A percentile compares a stretch with the other conserved stretches of the same genome.
Conservation (phyloP, 2,329 filamentous ascomycete species). For the Fusarium nisikadoi region DNA sequence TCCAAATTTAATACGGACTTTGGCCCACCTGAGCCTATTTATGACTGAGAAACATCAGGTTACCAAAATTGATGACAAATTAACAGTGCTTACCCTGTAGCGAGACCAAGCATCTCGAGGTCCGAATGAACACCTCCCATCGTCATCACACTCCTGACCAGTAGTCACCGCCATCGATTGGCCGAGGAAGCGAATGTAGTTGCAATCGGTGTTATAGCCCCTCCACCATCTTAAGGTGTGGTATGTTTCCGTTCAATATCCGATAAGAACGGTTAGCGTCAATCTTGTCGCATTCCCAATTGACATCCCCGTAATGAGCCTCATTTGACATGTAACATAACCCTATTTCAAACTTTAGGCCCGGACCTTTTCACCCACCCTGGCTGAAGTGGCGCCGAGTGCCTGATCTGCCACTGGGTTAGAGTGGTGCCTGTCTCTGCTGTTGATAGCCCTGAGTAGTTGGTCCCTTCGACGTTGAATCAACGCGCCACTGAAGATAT, state of each 20-base stretch:
- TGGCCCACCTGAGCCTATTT: background rate
- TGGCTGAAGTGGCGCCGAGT: too few relatives aligned
- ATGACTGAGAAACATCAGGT: background rate
- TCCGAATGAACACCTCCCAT: rapidly evolving
- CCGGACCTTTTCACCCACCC: background rate
- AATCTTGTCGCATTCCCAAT: background rate
- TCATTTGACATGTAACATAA: background rate
- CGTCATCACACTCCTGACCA: rapidly evolving
- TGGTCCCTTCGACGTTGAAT: background rate
- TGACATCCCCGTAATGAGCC: background rate
- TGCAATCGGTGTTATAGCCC: too few relatives aligned
- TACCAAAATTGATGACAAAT: rapidly evolving
- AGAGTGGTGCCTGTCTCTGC: rapidly evolving
- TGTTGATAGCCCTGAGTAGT: background rate
- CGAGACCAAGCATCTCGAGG: background rate
- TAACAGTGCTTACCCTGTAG: background rate
- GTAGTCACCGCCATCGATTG: rapidly evolving
- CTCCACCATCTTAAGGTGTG: background rate
- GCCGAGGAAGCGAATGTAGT: background rate
- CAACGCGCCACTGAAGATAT: background rate
- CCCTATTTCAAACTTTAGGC: background rate
- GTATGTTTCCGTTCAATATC: background rate
- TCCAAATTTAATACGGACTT: too few relatives aligned
- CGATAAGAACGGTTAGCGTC: background rate
- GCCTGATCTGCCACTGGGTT: rapidly evolving